These are phyloP conservation scores for Populus deltoides DNA, from an alignment of 345 rosid species.

Conservation along the genomic window DNA sequence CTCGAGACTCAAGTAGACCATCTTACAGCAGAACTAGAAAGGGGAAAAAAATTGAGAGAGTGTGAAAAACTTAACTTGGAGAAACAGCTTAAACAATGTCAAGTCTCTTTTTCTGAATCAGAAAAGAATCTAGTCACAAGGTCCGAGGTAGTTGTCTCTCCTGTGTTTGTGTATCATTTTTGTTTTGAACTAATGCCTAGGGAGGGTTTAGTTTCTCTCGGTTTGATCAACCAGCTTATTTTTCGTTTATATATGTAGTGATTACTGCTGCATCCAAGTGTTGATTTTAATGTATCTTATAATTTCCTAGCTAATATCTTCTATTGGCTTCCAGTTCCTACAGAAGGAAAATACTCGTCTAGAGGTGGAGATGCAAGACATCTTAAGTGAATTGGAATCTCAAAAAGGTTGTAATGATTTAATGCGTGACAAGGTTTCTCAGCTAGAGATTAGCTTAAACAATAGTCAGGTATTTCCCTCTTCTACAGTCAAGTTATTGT, in stretches of 20 bases:
- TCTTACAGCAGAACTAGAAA: slow-evolving; percentile 83
- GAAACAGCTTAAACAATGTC: slow-evolving; percentile 52
- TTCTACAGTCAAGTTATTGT: neutral
- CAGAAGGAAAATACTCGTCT: slow-evolving; percentile 66
- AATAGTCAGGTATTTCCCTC: slow-evolving; percentile 52
- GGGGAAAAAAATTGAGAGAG: slow-evolving; percentile 66
- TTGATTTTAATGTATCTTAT: slow-evolving; percentile 1
- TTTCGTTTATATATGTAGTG: neutral
- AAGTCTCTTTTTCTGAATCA: slow-evolving; percentile 44
- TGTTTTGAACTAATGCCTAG: neutral
- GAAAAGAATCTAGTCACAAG: slow-evolving; percentile 51
- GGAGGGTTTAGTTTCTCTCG: neutral
- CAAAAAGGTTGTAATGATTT: slow-evolving; percentile 53
- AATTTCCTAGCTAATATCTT: slow-evolving; percentile 2
- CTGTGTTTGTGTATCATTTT: slow-evolving; percentile 20
- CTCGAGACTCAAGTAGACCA: slow-evolving; percentile 76
- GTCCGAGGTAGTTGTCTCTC: slow-evolving; percentile 69
- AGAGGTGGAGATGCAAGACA: slow-evolving; percentile 48
- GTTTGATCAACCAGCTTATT: neutral
- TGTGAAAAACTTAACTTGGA: slow-evolving; percentile 52
- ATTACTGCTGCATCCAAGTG: slow-evolving; percentile 5
- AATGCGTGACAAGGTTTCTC: slow-evolving; percentile 47
- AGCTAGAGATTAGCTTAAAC: slow-evolving; percentile 47
- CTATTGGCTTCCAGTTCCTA: slow-evolving; percentile 47
- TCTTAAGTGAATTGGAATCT: slow-evolving; percentile 46